Evolutionary conservation across 805 yeast species (phyloP).

Genomic region (Cyberlindnera xishuangbannaensis): DNA sequence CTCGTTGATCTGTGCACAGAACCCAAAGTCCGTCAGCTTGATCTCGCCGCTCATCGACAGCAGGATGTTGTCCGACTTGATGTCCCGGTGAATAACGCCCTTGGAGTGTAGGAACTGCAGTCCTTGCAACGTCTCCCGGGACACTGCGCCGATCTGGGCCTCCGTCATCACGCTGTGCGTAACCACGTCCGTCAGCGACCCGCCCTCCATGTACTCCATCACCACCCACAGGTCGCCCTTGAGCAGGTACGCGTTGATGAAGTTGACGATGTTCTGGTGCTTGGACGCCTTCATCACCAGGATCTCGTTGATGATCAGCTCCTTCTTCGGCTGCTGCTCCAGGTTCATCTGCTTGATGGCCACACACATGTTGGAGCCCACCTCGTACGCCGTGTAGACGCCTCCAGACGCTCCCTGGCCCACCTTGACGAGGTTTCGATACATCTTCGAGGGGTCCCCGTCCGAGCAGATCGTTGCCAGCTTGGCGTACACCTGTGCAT

Average conservation of each 20-base stretch:
- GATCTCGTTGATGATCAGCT: conserved; percentile 89
- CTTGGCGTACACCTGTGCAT: conserved; percentile 65
- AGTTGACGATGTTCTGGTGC: conserved; percentile 91
- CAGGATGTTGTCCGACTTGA: conserved; percentile 89
- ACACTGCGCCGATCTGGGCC: conserved; percentile 91
- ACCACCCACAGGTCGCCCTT: conserved; percentile 90
- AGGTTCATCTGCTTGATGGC: conserved; percentile 97
- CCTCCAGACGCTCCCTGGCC: conserved; percentile 99
- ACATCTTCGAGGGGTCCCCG: conserved; percentile 75
- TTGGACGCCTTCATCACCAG: conserved; percentile 90
- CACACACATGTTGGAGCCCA: conserved; percentile 51
- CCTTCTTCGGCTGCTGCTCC: conserved; percentile 93
- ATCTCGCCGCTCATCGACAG: conserved; percentile 81
- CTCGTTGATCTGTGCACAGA: conserved; percentile 90
- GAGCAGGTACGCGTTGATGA: conserved; percentile 75
- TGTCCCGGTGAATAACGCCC: conserved; percentile 94
- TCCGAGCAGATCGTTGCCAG: conserved; percentile 72
- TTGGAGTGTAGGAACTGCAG: conserved; percentile 81
- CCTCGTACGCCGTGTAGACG: conserved; percentile 81
- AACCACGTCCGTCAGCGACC: conserved; percentile 91
- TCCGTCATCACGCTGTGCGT: conserved; percentile 86
- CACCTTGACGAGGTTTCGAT: conserved; percentile 67
- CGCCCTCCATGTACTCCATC: conserved; percentile 99
- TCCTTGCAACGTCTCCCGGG: conserved; percentile 85
- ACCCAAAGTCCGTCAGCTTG: conserved; percentile 92